Evolutionary conservation across 169 alveolate genomes (phyloP).

Genomic region (Pseudocohnilembus persalinus): DNA sequence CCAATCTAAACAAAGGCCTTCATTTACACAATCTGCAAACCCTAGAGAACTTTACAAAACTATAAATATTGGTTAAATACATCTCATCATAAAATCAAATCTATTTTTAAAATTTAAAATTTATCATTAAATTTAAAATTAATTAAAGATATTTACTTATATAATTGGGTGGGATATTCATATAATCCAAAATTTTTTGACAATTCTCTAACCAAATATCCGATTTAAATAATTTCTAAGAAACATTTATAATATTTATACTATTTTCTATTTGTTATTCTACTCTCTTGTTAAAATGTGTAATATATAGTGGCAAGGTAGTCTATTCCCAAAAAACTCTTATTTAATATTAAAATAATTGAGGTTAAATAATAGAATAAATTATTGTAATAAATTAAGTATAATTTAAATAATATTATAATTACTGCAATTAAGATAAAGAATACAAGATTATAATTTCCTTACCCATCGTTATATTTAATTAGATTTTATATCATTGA

Average conservation of each 20-base stretch:
- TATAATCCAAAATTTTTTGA: too few relatives aligned
- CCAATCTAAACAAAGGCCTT: neutral
- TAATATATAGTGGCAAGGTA: neutral
- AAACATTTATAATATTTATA: neutral
- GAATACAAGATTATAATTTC: neutral
- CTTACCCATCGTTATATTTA: neutral
- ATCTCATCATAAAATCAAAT: neutral
- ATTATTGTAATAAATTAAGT: too few relatives aligned
- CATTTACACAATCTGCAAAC: neutral
- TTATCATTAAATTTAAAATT: neutral
- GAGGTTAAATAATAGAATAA: neutral
- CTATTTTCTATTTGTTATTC: neutral
- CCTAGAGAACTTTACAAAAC: neutral
- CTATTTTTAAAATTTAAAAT: neutral
- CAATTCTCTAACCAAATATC: neutral
- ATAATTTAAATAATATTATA: too few relatives aligned
- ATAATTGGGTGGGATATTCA: too few relatives aligned
- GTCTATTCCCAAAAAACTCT: neutral
- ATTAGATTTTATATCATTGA: neutral
- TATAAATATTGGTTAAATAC: neutral
- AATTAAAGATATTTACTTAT: too few relatives aligned
- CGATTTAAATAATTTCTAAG: neutral
- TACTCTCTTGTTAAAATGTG: neutral
- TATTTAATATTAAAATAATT: too few relatives aligned
- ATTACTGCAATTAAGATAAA: neutral